phyloP scores from a whole-genome alignment of 257 asterid species.

The Osmanthus fragrans region DNA sequence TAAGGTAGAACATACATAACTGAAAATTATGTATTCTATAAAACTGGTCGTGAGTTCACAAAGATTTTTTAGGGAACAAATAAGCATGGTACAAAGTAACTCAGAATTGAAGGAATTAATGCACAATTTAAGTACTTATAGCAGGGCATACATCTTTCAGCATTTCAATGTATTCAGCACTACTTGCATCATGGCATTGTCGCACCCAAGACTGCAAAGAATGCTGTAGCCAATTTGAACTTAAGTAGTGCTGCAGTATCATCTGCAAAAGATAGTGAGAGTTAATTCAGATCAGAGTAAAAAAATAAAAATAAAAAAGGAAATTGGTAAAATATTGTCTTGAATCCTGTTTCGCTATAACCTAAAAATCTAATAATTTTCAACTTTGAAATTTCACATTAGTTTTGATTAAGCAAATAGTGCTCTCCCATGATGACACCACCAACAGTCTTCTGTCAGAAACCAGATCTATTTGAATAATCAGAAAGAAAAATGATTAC shows the following conservation, averaged over 20 bases:
- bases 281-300: slow-evolving; percentile 23
- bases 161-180: slow-evolving; percentile 76
- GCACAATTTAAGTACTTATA: neutral
- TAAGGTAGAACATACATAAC: neutral
- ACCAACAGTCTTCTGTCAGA: neutral
- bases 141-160: slow-evolving; percentile 74
- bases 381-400: neutral
- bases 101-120: slow-evolving; percentile 3
- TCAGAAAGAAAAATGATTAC: neutral
- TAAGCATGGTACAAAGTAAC: slow-evolving; percentile 22
- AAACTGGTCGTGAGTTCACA: neutral
- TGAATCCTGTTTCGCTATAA: neutral
- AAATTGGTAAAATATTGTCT: slow-evolving; percentile 4
- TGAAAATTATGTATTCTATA: neutral
- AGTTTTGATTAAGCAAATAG: neutral
- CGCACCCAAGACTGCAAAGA: slow-evolving; percentile 72
- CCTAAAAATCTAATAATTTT: neutral
- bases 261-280: slow-evolving; percentile 60
- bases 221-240: slow-evolving; percentile 63
- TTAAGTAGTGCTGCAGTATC: slow-evolving; percentile 58
- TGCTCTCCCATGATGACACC: neutral
- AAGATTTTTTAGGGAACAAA: slow-evolving; percentile 15
- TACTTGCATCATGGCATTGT: slow-evolving; percentile 66
- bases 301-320: neutral
- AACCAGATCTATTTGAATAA: neutral